Evolutionary conservation across 192 early-diverging fungal species (phyloP).

Genomic region (Backusella morwellensis): DNA sequence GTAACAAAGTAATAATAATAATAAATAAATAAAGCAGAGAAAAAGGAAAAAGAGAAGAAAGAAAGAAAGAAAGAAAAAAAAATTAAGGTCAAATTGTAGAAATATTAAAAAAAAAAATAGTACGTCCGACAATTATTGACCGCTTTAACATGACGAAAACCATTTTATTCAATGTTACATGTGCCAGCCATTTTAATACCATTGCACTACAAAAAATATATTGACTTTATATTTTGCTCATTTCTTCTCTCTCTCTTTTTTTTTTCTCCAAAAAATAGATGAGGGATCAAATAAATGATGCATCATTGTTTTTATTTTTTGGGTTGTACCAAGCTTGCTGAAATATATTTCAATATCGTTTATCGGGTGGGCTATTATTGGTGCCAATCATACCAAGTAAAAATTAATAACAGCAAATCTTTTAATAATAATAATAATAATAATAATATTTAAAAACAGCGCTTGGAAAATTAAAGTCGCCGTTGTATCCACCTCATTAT

Average conservation of each 20-base stretch:
- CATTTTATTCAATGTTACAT: neutral
- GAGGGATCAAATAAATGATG: no score
- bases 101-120: neutral
- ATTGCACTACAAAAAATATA: neutral
- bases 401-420: neutral
- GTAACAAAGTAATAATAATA: neutral
- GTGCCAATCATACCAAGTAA: neutral
- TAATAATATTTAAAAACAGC: neutral
- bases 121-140: neutral
- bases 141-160: neutral
- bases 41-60: neutral
- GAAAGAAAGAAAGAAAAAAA: slow-evolving; percentile 5
- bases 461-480: neutral
- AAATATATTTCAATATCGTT: neutral
- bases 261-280: no score
- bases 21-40: slow-evolving; percentile 5
- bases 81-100: neutral
- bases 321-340: no score
- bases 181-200: neutral
- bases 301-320: no score
- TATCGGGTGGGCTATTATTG: neutral
- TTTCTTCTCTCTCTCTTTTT: no score
- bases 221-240: neutral
- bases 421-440: neutral
- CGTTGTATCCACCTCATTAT: neutral